Evolutionary conservation across 768 basidiomycete species (phyloP).

Genomic region (Lactifluus rugatus): DNA sequence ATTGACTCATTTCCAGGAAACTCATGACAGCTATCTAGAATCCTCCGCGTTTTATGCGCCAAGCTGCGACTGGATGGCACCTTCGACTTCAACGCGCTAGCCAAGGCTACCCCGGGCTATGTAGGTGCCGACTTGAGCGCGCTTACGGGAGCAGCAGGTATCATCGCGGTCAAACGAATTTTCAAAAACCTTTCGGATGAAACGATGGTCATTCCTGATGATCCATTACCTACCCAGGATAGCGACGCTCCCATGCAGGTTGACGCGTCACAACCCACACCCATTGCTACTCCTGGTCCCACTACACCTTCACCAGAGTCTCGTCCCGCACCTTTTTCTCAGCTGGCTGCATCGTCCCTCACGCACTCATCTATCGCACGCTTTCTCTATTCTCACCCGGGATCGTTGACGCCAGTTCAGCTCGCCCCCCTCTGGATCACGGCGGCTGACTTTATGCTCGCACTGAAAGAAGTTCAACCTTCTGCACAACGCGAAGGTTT

Average conservation of each 20-base stretch:
- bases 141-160: slow-evolving; percentile 86
- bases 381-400: slow-evolving; percentile 83
- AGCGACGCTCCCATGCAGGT: slow-evolving; percentile 31
- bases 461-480: slow-evolving; percentile 86
- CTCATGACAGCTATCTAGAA: slow-evolving; percentile 37
- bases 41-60: slow-evolving; percentile 73
- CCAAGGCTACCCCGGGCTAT: slow-evolving; percentile 93
- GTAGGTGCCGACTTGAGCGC: slow-evolving; percentile 93
- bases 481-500: slow-evolving; percentile 98
- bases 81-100: slow-evolving; percentile 76
- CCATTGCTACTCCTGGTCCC: neutral
- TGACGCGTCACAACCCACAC: slow-evolving; percentile 22
- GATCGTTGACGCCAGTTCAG: slow-evolving; percentile 65
- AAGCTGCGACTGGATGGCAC: slow-evolving; percentile 80
- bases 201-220: slow-evolving; percentile 44
- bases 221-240: slow-evolving; percentile 22
- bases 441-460: slow-evolving; percentile 65
- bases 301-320: slow-evolving; percentile 6
- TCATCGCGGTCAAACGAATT: slow-evolving; percentile 93
- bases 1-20: neutral
- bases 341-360: slow-evolving; percentile 31
- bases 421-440: slow-evolving; percentile 78
- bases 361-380: slow-evolving; percentile 63
- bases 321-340: slow-evolving; percentile 25
- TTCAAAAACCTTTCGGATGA: slow-evolving; percentile 64